Base-by-base conservation (phyloP, 2,329 filamentous ascomycete species). In the Botryosphaeria dothidea region DNA sequence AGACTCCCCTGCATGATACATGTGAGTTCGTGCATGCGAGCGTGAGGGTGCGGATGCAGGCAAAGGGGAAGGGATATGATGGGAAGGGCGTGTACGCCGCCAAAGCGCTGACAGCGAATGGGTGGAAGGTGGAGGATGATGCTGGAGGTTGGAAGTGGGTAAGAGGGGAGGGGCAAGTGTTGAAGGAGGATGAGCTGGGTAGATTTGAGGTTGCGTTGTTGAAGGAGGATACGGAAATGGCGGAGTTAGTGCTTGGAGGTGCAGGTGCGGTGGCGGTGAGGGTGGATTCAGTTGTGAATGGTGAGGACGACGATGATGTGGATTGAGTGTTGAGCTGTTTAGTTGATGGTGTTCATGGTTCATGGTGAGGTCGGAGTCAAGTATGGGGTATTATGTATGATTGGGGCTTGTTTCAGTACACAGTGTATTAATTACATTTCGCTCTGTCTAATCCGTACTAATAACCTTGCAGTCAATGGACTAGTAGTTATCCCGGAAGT, bases 21-120 rank as follows among this genome's bases (percentile, higher is more conserved):
- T 52, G 64, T 27, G 69, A 71, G 58, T 31, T 13, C 13, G 56
- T 71, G 46, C 69, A 71, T 45, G 58, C 62, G 3, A 67, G 62
- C 38, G 69, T 71, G 8, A 57, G 69, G 15, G 57, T 65, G 43
- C 56, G 69, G 7, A 9, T 65, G 43, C 31, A 49, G 25, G 54
- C 52, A 25, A 13, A 34, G 3, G 66, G 65, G n/a, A 36, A 23
- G 46, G 41, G 58, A 21, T 54, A 60, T 19, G 66, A 69, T 8
- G 57, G 60, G 29, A 11, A 34, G 19, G 61, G 67, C 3, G 19
- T 13, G 31, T 69, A 70, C 29, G 15, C 21, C 1, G 58, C 65
- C 3, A 15, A 36, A 1, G 63, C 68, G 31, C 58, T 70, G 41
- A 29, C 13, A 13, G 21, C 4, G 45, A 29, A 25, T 11, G 64